Evolutionary conservation across 2,329 filamentous ascomycete species (phyloP), one percentile per base, ranked within the genome.

Genomic region (Eutypella sp.): DNA sequence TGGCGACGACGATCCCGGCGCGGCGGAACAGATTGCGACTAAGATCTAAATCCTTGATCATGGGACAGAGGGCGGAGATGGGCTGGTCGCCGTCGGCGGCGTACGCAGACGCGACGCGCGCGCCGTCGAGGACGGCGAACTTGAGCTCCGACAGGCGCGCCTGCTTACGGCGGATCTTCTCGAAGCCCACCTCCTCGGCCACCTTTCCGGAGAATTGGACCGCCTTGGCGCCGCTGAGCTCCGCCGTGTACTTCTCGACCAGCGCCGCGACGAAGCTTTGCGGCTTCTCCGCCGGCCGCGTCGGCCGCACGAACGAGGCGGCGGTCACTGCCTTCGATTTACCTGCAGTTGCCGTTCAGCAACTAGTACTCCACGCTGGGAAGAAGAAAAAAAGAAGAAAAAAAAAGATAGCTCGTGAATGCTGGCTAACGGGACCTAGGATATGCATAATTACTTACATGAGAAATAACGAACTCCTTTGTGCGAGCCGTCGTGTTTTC

Each of bases 181-280:
- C 90, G 57, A 97, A 97, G 24, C 93, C 93, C 27, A 97, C 81
- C 68, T 97, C 92, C 68, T 97, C 87, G 5, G 89, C 92, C 16
- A 91, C 79, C 67, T 97, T 97, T 31, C 67, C 87, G 69, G 73
- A 95, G 75, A 75, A 85, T 45, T 74, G 69, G 51, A 95, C 85
- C 41, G 75, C 73, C 7, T 68, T 63, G 11, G 68, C 60, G 23
- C 64, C 57, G 8, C 63, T 57, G 13, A 68, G 64, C 47, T 84
- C 79, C 3, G 82, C 78, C 3, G 85, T 87, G 64, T 99, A 99
- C 70, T 96, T 99, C 57, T 83, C 78, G 48, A 80, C 79, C 44
- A 96, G 71, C 3, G 89, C 93, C 57, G 87, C 78, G 16, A 96
- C 70, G 64, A 97, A 95, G 51, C 82, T 83, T 52, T 81, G 79